Conservation (phyloP, 129 eudicot species). For the Flaveria ramosissima region DNA sequence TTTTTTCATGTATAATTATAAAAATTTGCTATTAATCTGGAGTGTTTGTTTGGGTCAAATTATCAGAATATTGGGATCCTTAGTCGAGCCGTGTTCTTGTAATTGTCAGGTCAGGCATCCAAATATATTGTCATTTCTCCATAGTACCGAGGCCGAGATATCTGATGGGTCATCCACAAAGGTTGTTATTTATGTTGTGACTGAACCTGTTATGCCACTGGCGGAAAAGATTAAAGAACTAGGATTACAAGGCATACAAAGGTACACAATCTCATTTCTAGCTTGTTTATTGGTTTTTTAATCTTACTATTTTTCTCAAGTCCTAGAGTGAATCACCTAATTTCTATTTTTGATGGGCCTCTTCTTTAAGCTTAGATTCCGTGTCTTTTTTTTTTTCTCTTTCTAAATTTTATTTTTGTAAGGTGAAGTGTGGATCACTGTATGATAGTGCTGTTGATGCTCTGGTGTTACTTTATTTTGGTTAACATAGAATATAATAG, state of each 20-base stretch:
- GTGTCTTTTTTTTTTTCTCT: background rate
- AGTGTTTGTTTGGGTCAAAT: slow-evolving; percentile 4
- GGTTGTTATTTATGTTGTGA: slow-evolving; percentile 85
- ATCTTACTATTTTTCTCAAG: background rate
- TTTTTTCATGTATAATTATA: background rate
- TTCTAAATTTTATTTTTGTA: background rate
- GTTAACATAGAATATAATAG: background rate
- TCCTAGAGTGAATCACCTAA: background rate
- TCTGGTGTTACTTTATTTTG: slow-evolving; percentile 4
- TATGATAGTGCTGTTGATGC: background rate
- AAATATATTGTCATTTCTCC: slow-evolving; percentile 85
- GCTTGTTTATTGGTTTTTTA: too few species aligned
- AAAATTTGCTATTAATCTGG: background rate
- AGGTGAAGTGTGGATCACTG: slow-evolving; percentile 16
- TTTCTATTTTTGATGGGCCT: background rate
- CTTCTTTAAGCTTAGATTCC: slow-evolving; percentile 6
- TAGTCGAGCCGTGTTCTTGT: background rate
- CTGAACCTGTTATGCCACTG: slow-evolving; percentile 97
- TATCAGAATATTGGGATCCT: slow-evolving; percentile 6
- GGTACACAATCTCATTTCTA: slow-evolving; percentile 43
- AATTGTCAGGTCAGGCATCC: slow-evolving; percentile 91
- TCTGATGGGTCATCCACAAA: slow-evolving; percentile 76
- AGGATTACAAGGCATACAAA: slow-evolving; percentile 82
- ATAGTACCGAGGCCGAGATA: slow-evolving; percentile 87
- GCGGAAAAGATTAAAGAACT: slow-evolving; percentile 91